Evolutionary conservation across 140 eudicot genomes (phyloP), one percentile per base, ranked within the genome.

Genomic region (Ambrosia hybrid): DNA sequence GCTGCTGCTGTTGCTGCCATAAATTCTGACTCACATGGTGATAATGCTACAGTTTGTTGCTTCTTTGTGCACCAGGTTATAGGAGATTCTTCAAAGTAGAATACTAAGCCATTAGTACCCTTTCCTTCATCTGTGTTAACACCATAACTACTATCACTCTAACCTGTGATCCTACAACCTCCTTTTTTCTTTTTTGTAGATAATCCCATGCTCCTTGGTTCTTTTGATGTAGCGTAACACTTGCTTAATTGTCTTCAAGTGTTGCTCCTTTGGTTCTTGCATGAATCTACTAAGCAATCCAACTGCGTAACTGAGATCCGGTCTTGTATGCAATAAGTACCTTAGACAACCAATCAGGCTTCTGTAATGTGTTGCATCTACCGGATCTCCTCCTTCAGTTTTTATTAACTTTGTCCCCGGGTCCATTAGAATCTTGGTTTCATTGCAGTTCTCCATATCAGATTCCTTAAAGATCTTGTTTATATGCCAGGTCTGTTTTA

Each of bases 261-360:
- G 13, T 5, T 57, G 38, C 37, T 57, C 64, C 38, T 57, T 57
- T 57, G 64, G 64, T 57, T 57, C 64, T 17, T 21, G 64, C 38
- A 21, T 57, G 37, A 17, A 57, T 15, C 64, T 26, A 57, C 64
- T 17, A 57, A 57, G 38, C 14, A 57, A 57, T 21, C 38, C 39
- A 2, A 57, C 38, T 15, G 37, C 21, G 6, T 57, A 57, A 21
- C 64, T 57, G 0, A 57, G 10, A 30, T 57, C 64, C 1, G 64
- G 64, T 21, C 64, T 21, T 17, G 64, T 57, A 46, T 46, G 51
- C 10, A 46, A 9, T 6, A 46, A 9, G 12, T 46, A 46, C 13
- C 51, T 46, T 1, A 46, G 51, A 46, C 51, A 46, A 6, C 11
- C 51, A 6, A 46, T 8, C 13, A 46, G 51, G 12, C 51, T 46